phyloP scores from a whole-genome alignment of 1,284 basidiomycete genomes.

The Stereum hirsutum region DNA sequence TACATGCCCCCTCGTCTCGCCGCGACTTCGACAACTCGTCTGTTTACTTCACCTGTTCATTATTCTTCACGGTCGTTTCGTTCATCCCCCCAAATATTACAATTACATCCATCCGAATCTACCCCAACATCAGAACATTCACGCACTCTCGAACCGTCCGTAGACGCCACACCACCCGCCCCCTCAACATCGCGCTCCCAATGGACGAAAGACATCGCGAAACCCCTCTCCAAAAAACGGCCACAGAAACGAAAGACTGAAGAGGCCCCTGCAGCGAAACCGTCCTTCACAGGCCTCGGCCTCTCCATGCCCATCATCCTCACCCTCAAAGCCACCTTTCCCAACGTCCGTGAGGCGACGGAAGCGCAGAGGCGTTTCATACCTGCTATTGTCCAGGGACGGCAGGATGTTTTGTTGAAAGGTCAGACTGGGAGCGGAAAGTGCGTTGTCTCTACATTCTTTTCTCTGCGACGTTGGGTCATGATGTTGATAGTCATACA shows the following conservation, averaged over 20 bases:
- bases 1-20: too few relatives aligned
- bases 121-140: too few relatives aligned
- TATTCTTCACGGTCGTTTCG: too few relatives aligned
- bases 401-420: conserved; percentile 56
- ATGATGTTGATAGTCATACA: conserved; percentile 17
- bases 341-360: conserved; percentile 49
- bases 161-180: too few relatives aligned
- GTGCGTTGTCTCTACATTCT: conserved; percentile 29
- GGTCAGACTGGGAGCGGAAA: conserved; percentile 72
- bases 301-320: conserved; percentile 36
- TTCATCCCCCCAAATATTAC: too few relatives aligned
- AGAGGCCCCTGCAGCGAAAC: too few relatives aligned
- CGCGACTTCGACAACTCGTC: too few relatives aligned
- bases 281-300: conserved; percentile 39
- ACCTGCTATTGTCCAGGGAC: conserved; percentile 42
- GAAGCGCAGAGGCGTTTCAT: conserved; percentile 51
- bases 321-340: conserved; percentile 50
- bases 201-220: neutral
- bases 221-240: too few relatives aligned
- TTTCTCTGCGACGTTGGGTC: neutral
- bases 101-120: too few relatives aligned
- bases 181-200: neutral
- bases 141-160: too few relatives aligned
- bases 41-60: too few relatives aligned
- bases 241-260: too few relatives aligned